A percentile compares a stretch with the other conserved stretches of the same genome.
Evolutionary conservation across 306 rosid species (phyloP).

Genomic region (Cucurbita pepo): DNA sequence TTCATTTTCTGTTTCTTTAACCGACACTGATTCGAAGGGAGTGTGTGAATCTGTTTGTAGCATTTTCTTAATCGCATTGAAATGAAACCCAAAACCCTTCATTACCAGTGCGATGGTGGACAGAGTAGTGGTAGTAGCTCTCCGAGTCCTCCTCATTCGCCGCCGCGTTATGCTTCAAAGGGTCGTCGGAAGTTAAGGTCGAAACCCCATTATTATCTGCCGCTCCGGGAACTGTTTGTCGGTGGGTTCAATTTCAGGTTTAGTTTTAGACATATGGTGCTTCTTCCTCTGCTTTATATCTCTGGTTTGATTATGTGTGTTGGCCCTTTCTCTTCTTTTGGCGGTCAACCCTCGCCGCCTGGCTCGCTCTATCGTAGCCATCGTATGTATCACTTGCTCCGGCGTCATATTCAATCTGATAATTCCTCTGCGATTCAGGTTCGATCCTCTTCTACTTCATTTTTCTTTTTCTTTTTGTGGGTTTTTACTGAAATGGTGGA

Average conservation of each 20-base stretch:
- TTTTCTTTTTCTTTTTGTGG: background rate
- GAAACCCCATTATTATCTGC: constrained; percentile 21
- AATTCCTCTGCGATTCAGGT: constrained; percentile 75
- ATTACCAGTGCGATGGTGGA: constrained; percentile 22
- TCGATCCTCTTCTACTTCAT: background rate
- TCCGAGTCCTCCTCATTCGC: constrained; percentile 83
- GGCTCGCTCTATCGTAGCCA: constrained; percentile 76
- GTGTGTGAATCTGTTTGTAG: background rate
- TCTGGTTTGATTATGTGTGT: constrained; percentile 79
- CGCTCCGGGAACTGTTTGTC: constrained; percentile 16
- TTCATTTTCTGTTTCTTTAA: background rate
- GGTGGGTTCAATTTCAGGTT: constrained; percentile 46
- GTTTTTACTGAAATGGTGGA: background rate
- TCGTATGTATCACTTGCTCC: constrained; percentile 38
- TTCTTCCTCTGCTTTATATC: constrained; percentile 61
- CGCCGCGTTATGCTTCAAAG: constrained; percentile 34
- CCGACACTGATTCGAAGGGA: background rate
- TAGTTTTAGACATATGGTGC: constrained; percentile 51
- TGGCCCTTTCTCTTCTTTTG: constrained; percentile 59
- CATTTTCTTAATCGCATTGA: background rate
- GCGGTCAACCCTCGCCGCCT: constrained; percentile 55
- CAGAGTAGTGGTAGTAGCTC: constrained; percentile 39
- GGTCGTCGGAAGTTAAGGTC: constrained; percentile 47
- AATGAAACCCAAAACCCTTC: constrained; percentile 47
- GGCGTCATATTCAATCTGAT: constrained; percentile 43